Evolutionary conservation across 176 grass and related monocot genomes (phyloP).

Genomic region (Oryza glaberrima): DNA sequence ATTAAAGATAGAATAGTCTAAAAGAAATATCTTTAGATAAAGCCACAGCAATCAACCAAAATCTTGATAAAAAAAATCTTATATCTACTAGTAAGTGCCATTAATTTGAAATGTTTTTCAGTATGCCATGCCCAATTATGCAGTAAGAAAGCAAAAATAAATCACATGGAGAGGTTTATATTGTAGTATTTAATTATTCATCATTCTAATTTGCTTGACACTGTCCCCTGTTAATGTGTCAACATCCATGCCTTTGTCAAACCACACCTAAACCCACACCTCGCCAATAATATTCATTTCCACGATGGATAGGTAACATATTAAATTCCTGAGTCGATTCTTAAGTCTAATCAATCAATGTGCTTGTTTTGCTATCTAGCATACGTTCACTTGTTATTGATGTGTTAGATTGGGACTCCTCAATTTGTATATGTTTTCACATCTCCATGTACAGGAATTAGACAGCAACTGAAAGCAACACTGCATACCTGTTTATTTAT

Average conservation of each 20-base stretch:
- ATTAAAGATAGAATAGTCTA: not conserved
- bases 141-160: not conserved
- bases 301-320: conserved; percentile 12
- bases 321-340: conserved; percentile 28
- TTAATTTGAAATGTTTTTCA: not conserved
- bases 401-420: conserved; percentile 22
- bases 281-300: conserved; percentile 47
- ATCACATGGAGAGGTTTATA: not conserved
- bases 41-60: not conserved
- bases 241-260: conserved; percentile 66
- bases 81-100: not conserved
- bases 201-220: conserved; percentile 42
- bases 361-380: conserved; percentile 14
- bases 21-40: not conserved
- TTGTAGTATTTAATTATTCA: not conserved
- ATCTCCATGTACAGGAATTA: conserved; percentile 6
- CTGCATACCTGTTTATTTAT: not conserved
- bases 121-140: not conserved
- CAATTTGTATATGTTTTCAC: not conserved
- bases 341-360: conserved; percentile 46
- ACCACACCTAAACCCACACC: conserved; percentile 55
- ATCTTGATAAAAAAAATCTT: not conserved
- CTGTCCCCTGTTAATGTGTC: conserved; percentile 56
- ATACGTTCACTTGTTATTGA: not conserved
- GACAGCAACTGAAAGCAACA: conserved; percentile 37